These are phyloP conservation scores for Hippophae gyantsensis DNA, from an alignment of 306 rosid genomes.

Conservation along the genomic window DNA sequence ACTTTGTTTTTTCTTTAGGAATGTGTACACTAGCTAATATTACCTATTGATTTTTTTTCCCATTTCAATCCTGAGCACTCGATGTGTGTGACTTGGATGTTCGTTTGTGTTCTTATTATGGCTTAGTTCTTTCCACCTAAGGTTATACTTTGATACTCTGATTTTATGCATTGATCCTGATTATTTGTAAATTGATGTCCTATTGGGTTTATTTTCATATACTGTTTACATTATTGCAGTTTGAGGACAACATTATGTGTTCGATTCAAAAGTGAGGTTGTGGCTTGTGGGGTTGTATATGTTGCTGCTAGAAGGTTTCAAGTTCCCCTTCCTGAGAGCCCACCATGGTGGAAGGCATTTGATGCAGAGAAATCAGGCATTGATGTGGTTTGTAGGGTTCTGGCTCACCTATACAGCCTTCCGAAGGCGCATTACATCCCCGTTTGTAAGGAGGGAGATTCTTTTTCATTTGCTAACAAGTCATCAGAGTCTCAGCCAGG, in stretches of 20 bases:
- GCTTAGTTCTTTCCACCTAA: no score
- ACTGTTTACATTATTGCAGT: conserved; percentile 30
- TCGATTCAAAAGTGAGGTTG: conserved; percentile 93
- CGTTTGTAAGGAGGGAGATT: conserved; percentile 82
- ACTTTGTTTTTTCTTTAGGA: background rate
- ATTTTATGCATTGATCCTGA: no score
- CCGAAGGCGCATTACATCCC: conserved; percentile 73
- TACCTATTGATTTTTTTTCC: no score
- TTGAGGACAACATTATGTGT: conserved; percentile 90
- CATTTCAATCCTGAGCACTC: no score
- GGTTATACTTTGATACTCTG: no score
- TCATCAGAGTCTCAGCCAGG: conserved; percentile 54
- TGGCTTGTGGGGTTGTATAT: conserved; percentile 96
- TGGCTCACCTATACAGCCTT: conserved; percentile 86
- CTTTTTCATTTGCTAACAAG: conserved; percentile 67
- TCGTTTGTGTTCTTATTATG: no score
- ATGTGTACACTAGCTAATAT: background rate
- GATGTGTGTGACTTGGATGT: no score
- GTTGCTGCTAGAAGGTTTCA: conserved; percentile 93
- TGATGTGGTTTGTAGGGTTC: conserved; percentile 82
- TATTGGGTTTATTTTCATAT: no score
- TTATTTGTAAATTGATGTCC: no score
- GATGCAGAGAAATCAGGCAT: conserved; percentile 87
- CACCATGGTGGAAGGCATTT: conserved; percentile 98
- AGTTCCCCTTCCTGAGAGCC: conserved; percentile 94